Evolutionary conservation across 768 basidiomycete species (phyloP), one percentile per base, ranked within the genome.

Genomic region (Suillus ampliporus): DNA sequence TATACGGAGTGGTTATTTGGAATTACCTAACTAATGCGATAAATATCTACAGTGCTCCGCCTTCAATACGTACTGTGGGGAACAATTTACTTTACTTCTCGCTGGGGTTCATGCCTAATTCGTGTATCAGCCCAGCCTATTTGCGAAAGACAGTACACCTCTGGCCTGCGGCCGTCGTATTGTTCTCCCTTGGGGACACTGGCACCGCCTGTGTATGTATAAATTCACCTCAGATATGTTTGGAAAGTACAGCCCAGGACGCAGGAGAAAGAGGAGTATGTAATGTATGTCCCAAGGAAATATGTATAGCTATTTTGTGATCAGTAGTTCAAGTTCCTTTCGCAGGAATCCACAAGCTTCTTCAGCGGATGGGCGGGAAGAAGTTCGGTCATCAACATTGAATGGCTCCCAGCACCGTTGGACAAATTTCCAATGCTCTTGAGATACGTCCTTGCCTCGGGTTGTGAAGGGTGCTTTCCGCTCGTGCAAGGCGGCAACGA

Each of bases 281-380:
- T 21, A 15, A 50, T 1, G 14, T 8, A 52, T 21, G 8, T 23
- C 13, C 9, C 35, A 23, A 53, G 4, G 5, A 54, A 51, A 8
- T n/a, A 15, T 23, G 34, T 53, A 37, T 14, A 23, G 9, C 53
- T 26, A 54, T 38, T 38, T 54, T 26, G 23, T 5, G 5, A 31
- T 50, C 17, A 19, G 9, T 5, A 1, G 26, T 50, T 23, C 51
- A 26, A 26, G 37, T 38, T 54, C 53, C 13, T 17, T 38, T 19
- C 23, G 53, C 37, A 54, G 17, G 6, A 38, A 26, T 17, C 1
- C 3, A 54, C 37, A 54, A 23, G 53, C 53, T 17, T 54, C 37
- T 38, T 54, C 37, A 5, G 53, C 53, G 10, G 53, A 54, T 38
- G 53, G 53, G 23, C 53, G 53, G 26, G 53, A 38, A 38, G 53